These are phyloP conservation scores for Schizophyllum amplum DNA, from an alignment of 1,284 basidiomycete species.

Conservation along the genomic window DNA sequence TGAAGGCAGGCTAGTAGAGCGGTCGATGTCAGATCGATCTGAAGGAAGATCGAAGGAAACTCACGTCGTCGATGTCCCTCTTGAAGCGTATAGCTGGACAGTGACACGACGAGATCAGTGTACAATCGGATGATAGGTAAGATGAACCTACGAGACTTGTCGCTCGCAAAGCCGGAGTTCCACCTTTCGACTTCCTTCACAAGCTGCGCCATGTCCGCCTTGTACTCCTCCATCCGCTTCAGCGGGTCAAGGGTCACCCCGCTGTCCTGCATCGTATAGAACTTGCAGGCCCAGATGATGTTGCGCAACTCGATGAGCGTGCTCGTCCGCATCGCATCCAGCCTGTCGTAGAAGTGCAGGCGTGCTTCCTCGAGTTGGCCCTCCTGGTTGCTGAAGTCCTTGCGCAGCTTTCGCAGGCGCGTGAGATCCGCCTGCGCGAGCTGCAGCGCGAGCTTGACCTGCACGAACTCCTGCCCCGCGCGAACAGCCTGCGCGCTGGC, in stretches of 20 bases:
- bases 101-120: too few relatives aligned
- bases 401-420: background rate
- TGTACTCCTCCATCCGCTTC: background rate
- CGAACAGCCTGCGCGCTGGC: background rate
- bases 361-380: background rate
- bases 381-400: background rate
- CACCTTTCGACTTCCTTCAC: background rate
- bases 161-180: background rate
- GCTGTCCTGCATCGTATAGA: background rate
- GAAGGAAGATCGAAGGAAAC: too few relatives aligned
- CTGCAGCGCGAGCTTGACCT: background rate
- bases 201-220: background rate
- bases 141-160: background rate
- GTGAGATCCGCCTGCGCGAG: background rate
- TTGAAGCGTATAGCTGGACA: background rate
- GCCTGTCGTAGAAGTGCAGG: background rate
- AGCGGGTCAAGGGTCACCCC: background rate
- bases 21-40: background rate
- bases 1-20: background rate
- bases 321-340: background rate
- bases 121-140: too few relatives aligned
- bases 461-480: background rate
- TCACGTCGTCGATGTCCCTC: background rate
- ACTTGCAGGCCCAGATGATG: background rate
- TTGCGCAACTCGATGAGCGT: background rate